A percentile compares a stretch with the other conserved stretches of the same genome.
Conservation (phyloP, 345 rosid genomes). For the Salix brachista region DNA sequence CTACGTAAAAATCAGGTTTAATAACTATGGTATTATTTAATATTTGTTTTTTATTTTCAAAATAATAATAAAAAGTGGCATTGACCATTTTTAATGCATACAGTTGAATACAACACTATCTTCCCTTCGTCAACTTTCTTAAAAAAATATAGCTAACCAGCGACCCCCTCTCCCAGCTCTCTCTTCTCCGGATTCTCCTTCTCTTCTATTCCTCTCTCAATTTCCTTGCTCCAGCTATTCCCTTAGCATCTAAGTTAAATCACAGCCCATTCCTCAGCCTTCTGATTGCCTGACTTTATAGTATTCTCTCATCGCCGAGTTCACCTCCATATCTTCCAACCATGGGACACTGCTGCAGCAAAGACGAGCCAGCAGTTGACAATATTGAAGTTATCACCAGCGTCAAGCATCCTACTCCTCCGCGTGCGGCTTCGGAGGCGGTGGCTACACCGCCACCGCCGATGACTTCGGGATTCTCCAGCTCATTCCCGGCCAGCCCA, state of each 20-base stretch:
- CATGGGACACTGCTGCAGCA: constrained; percentile 89
- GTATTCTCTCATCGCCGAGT: background rate
- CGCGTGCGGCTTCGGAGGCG: background rate
- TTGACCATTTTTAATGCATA: background rate
- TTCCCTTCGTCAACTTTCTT: background rate
- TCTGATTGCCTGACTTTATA: constrained; percentile 32
- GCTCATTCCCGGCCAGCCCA: constrained; percentile 16
- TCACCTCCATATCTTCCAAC: constrained; percentile 16
- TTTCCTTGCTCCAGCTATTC: background rate
- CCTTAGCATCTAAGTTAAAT: background rate
- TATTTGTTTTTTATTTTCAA: too few species aligned
- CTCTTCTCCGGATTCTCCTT: background rate
- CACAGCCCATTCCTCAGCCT: background rate
- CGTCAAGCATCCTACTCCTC: background rate
- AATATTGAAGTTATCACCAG: constrained; percentile 11
- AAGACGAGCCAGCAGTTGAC: constrained; percentile 36
- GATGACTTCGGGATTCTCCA: background rate
- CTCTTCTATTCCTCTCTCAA: background rate
- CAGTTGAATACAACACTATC: background rate
- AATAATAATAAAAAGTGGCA: background rate
- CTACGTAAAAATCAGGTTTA: too few species aligned
- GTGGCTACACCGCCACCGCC: constrained; percentile 20
- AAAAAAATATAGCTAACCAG: background rate
- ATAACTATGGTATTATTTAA: too few species aligned
- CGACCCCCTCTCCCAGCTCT: background rate